phyloP scores from a whole-genome alignment of 306 rosid genomes.

The Adenanthera pavonina region DNA sequence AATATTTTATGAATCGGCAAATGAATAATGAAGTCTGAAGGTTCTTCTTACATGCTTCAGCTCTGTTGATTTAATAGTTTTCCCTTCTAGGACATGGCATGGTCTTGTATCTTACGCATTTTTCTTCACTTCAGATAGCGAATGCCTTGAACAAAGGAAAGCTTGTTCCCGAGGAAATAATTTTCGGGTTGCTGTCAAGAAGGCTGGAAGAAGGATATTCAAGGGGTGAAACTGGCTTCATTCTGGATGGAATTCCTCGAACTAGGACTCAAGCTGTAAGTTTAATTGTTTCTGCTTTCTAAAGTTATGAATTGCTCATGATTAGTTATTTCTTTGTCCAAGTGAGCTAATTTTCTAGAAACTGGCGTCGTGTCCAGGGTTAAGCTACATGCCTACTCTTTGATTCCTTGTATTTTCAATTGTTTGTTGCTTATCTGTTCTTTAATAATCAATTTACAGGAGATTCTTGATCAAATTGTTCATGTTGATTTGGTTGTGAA shows the following conservation, averaged over 20 bases:
- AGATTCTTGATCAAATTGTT: constrained; percentile 75
- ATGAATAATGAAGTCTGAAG: background rate
- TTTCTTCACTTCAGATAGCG: constrained; percentile 68
- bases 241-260: constrained; percentile 93
- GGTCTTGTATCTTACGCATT: background rate
- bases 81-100: background rate
- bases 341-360: background rate
- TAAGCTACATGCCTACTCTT: background rate
- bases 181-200: constrained; percentile 69
- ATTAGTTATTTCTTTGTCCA: background rate
- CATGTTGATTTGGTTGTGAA: constrained; percentile 87
- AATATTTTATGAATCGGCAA: background rate
- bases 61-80: background rate
- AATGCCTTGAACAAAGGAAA: constrained; percentile 76
- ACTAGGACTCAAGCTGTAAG: constrained; percentile 89
- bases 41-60: background rate
- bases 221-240: constrained; percentile 91
- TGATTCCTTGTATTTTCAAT: background rate
- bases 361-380: background rate
- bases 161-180: constrained; percentile 76
- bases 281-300: constrained; percentile 32
- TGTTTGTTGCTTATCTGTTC: constrained; percentile 1
- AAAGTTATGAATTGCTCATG: constrained; percentile 1
- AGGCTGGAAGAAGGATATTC: constrained; percentile 81
- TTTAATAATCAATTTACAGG: constrained; percentile 50